Base-by-base conservation (phyloP, 179 eudicot species). In the Heliamphora pulchella region DNA sequence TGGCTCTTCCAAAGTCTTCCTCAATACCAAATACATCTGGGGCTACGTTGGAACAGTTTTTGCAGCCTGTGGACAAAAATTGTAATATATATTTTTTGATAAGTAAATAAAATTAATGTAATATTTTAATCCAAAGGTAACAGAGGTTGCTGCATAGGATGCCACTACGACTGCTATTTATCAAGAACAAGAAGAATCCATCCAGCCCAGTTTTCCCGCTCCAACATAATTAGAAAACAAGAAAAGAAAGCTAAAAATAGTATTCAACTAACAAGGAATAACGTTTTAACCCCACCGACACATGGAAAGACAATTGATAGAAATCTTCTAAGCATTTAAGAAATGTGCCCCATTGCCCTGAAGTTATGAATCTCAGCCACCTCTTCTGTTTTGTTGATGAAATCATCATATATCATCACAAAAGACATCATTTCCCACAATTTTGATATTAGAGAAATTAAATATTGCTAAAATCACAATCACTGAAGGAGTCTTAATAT, bases 1-100 rank as follows among this genome's bases (percentile, higher is more conserved):
- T 86, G 75, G 98, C 98, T 80, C 98, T 91, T 87, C 98, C 98
- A 82, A 84, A 92, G 77, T 95, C 98, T 84, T 95, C 98, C 88
- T 95, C 98, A 48, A 95, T 95, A 74, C 81, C 55, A 83, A 95
- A 95, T 59, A 95, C 93, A 76, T 86, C 87, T 8, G 95, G 82
- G 71, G 92, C 89, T 79, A 95, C 92, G 89, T 88, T 92, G 48
- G 98, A 95, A 86, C 98, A 95, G 66, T 95, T 95, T 86, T 92
- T 95, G 88, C 98, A 95, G 44, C 98, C 98, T 95, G 81, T 8
- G 15, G 17, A 44, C 71, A 39, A 74, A 80, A 46, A 71, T 71
- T 39, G 22, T n/a, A 15, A 1, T 46, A n/a, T n/a, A n/a, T n/a
- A n/a, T n/a, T n/a, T n/a, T n/a, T n/a, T n/a, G n/a, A n/a, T n/a